These are phyloP conservation scores for Baudoinia panamericana DNA, from an alignment of 495 filamentous ascomycete species.

Conservation along the genomic window DNA sequence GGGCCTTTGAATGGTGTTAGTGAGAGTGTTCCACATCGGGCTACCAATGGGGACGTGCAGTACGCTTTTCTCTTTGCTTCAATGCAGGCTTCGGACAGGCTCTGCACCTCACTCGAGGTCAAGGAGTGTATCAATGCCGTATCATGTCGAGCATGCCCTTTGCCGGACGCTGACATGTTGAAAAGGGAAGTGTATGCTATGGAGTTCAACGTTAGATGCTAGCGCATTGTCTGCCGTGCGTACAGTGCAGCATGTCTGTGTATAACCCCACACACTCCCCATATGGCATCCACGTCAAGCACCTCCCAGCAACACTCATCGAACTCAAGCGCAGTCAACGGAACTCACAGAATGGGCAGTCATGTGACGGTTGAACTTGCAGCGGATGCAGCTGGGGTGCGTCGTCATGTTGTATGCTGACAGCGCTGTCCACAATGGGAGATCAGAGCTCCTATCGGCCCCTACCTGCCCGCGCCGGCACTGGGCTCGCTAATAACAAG, in stretches of 20 bases:
- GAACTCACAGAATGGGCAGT: too few relatives aligned
- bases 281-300: too few relatives aligned
- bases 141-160: constrained; percentile 19
- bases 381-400: too few relatives aligned
- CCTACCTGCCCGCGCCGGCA: constrained; percentile 4
- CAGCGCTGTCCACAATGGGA: background rate
- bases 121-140: constrained; percentile 36
- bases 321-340: too few relatives aligned
- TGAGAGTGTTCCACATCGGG: background rate
- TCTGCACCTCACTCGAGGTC: constrained; percentile 43
- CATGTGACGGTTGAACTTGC: too few relatives aligned
- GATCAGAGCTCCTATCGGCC: background rate
- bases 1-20: constrained; percentile 41
- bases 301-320: too few relatives aligned
- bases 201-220: too few relatives aligned
- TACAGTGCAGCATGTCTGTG: too few relatives aligned
- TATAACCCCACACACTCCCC: too few relatives aligned
- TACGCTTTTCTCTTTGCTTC: constrained; percentile 65
- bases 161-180: constrained; percentile 12
- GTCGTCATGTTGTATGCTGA: too few relatives aligned
- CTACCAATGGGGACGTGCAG: constrained; percentile 36
- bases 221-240: too few relatives aligned
- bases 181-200: too few relatives aligned
- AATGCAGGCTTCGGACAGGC: constrained; percentile 44
- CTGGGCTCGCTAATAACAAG: background rate